Evolutionary conservation across 129 eudicot species (phyloP).

Genomic region (Centella asiatica): DNA sequence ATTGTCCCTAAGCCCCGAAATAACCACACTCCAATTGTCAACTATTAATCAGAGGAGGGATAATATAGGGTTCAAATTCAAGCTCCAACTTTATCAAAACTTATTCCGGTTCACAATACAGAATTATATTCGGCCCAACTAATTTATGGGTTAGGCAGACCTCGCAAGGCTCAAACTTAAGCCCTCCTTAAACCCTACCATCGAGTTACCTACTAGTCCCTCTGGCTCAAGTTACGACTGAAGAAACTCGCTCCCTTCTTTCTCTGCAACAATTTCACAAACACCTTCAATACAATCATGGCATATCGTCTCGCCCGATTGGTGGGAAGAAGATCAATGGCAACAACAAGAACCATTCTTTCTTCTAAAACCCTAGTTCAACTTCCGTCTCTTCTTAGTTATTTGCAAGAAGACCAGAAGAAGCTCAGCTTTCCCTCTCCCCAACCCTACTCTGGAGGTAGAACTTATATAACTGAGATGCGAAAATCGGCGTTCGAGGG

Average conservation of each 20-base stretch:
- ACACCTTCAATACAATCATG: constrained; percentile 22
- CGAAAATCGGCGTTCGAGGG: constrained; percentile 68
- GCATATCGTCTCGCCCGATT: constrained; percentile 38
- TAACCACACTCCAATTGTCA: too few species aligned
- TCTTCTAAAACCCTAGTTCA: constrained; percentile 8
- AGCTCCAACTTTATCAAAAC: too few species aligned
- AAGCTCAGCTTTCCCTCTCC: neutral
- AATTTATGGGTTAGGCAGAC: too few species aligned
- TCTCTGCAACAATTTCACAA: constrained; percentile 3
- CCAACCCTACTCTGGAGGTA: constrained; percentile 1
- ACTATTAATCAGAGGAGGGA: too few species aligned
- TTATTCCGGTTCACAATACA: too few species aligned
- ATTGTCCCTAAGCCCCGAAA: too few species aligned
- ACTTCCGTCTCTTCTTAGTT: neutral
- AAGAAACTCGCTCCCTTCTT: neutral
- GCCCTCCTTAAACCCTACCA: constrained; percentile 25
- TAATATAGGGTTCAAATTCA: too few species aligned
- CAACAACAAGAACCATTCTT: constrained; percentile 5
- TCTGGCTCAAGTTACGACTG: too few species aligned
- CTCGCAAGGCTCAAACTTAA: neutral
- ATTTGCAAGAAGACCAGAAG: neutral
- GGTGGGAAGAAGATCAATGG: constrained; percentile 32
- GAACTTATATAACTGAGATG: constrained; percentile 48
- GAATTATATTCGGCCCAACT: too few species aligned
- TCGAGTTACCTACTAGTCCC: neutral